Base-by-base conservation (phyloP, 768 basidiomycete genomes). In the Psilocybe subaeruginosa region DNA sequence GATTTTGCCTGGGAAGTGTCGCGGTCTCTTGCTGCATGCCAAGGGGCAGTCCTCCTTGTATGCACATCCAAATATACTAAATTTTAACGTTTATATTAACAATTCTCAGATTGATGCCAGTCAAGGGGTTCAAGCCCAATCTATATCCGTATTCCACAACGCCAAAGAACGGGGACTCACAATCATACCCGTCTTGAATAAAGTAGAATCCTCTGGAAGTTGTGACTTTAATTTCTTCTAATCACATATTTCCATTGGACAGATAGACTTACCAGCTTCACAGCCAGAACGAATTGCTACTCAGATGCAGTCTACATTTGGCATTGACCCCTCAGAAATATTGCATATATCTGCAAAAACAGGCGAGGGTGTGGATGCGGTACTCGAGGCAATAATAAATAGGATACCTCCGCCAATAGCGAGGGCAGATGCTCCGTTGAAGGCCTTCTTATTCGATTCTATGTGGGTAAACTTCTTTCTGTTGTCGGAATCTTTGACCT, bases 1-100 rank as follows among this genome's bases (percentile, higher is more conserved):
- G 97, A 99, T 78, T 99, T 99, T 75, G 85, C 93, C 60, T 97
- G 95, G 88, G 97, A 99, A 74, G 94, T 99, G 35, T 91, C 94
- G 14, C 85, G 97, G 51, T 95, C 93, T 29, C 77, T 99, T 43
- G 89, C 94, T 3, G 95, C 97, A 33, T 97, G 92, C 66, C 93
- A 99, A 77, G 97, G 97, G 8, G 97, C 93, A 8, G 72, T 89
- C 45, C 72, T 89, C 39, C 76, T 85, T n/a, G 84, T 85, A 68
- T 60, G 73, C 33, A 35, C 19, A 17, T 41, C 17, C 37, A 35
- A 12, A 12, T 27, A 12, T 30, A 23, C 45, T 31, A 33, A 54
- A 61, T 19, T 31, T 56, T 58, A 23, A n/a, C 35, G 23, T 37
- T 23, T 52, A 8, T 37, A 43, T 64, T 47, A 59, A 50, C 47